phyloP scores from a whole-genome alignment of 108 stramenopile species.

The Stephanodiscus minutulus region DNA sequence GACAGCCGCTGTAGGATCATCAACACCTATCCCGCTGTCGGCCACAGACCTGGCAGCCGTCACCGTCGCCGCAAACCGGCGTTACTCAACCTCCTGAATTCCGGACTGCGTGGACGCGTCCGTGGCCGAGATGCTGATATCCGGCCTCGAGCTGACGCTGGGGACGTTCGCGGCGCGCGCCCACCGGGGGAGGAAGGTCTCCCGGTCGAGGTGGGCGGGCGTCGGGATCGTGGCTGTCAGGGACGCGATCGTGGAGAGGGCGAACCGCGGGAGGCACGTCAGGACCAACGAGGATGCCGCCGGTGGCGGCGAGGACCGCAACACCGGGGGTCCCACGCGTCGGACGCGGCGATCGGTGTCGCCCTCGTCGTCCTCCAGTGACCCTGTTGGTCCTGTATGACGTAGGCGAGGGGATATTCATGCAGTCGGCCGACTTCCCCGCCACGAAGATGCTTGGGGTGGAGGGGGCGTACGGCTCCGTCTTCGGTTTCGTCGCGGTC shows the following conservation, averaged over 20 bases:
- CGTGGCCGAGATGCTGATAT: conserved; percentile 57
- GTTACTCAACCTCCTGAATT: conserved; percentile 38
- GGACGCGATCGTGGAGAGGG: conserved; percentile 24
- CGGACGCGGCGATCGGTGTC: conserved; percentile 30
- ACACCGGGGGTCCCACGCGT: conserved; percentile 1
- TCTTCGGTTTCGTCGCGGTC: conserved; percentile 30
- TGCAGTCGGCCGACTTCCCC: conserved; percentile 54
- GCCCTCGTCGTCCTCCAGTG: conserved; percentile 41
- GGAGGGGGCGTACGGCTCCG: conserved; percentile 49
- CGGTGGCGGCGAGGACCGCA: conserved; percentile 4
- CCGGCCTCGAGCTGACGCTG: conserved; percentile 49
- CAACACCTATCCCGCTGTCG: too few species aligned
- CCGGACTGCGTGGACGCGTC: conserved; percentile 31
- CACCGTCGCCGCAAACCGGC: too few species aligned
- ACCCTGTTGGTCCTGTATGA: conserved; percentile 49
- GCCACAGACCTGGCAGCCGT: too few species aligned
- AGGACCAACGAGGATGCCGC: conserved; percentile 1
- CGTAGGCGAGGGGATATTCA: conserved; percentile 51
- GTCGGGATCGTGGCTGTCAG: conserved; percentile 37
- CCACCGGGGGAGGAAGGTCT: conserved; percentile 34
- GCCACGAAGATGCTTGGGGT: conserved; percentile 46
- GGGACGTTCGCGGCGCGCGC: conserved; percentile 38
- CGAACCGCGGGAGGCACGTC: conserved; percentile 10
- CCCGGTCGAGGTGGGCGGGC: conserved; percentile 41
- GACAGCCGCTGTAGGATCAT: too few species aligned